phyloP scores from a whole-genome alignment of 2,329 filamentous ascomycete species.

The Periconia sp. region DNA sequence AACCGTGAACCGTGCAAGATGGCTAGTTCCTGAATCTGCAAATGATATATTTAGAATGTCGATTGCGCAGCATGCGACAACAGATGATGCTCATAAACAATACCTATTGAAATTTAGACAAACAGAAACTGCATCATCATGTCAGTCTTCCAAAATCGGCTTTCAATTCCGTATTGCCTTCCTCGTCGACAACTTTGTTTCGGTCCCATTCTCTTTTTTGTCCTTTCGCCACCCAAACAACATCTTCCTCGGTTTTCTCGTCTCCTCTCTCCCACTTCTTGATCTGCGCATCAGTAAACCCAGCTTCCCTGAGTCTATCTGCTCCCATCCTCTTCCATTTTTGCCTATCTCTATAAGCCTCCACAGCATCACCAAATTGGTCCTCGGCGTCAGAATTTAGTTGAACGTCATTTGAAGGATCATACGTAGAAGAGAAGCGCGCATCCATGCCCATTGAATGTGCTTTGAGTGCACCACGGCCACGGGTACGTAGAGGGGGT shows the following conservation, averaged over 20 bases:
- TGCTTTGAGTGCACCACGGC: slow-evolving; percentile 35
- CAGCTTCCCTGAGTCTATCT: slow-evolving; percentile 73
- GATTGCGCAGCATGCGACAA: neutral
- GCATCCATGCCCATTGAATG: slow-evolving; percentile 67
- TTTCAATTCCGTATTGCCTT: slow-evolving; percentile 56
- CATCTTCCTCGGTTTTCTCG: slow-evolving; percentile 64
- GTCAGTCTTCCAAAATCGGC: slow-evolving; percentile 51
- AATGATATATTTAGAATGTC: neutral
- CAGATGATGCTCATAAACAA: neutral
- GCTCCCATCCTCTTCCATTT: slow-evolving; percentile 76
- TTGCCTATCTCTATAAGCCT: slow-evolving; percentile 77
- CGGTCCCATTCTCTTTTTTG: slow-evolving; percentile 69
- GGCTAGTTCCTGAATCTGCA: too few species aligned
- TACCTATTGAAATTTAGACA: too few species aligned
- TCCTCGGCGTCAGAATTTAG: slow-evolving; percentile 54
- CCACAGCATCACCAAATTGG: slow-evolving; percentile 79
- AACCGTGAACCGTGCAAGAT: too few species aligned
- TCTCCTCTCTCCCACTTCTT: slow-evolving; percentile 68
- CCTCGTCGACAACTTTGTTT: slow-evolving; percentile 61
- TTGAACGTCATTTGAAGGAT: slow-evolving; percentile 60
- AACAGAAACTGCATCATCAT: slow-evolving; percentile 3
- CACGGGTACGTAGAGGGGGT: slow-evolving; percentile 42
- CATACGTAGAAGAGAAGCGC: slow-evolving; percentile 71
- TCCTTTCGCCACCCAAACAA: slow-evolving; percentile 72
- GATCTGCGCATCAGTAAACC: slow-evolving; percentile 76